Conservation (phyloP, 2,329 filamentous ascomycete species). For the Apiospora marii region DNA sequence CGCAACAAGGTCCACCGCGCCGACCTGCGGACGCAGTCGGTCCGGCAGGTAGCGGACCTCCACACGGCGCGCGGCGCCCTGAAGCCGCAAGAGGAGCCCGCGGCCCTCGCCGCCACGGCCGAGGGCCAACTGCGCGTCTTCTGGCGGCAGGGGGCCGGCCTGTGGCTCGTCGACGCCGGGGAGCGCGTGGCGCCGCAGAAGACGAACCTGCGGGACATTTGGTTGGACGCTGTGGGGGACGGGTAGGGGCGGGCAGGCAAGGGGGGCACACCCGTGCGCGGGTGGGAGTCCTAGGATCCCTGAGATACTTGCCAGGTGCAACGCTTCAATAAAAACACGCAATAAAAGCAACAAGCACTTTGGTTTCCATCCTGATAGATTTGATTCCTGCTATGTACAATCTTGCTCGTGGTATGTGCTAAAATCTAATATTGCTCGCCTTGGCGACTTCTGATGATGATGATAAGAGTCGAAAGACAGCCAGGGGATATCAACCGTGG, state of each 20-base stretch:
- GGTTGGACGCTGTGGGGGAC: constrained; percentile 15
- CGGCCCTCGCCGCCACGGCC: too few species aligned
- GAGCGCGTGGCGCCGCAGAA: constrained; percentile 20
- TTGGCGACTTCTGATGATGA: background rate
- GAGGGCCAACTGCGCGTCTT: too few species aligned
- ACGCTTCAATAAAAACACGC: background rate
- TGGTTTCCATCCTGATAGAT: background rate
- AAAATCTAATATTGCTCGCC: background rate
- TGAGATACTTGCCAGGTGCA: background rate
- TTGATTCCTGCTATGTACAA: background rate
- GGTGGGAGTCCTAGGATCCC: background rate
- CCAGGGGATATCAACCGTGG: background rate
- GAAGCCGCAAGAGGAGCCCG: too few species aligned
- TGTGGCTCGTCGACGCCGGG: constrained; percentile 17
- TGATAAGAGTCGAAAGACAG: constrained; percentile 9
- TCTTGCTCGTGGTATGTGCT: background rate
- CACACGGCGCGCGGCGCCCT: constrained; percentile 25
- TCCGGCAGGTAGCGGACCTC: constrained; percentile 25
- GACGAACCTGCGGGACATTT: constrained; percentile 16
- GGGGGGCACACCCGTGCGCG: background rate
- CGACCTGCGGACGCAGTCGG: constrained; percentile 19
- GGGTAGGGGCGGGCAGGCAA: background rate
- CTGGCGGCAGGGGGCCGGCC: background rate
- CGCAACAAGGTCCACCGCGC: constrained; percentile 20
- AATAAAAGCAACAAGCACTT: too few species aligned